Base-by-base conservation (phyloP, 2,329 filamentous ascomycete species). In the Colletotrichum sp. region DNA sequence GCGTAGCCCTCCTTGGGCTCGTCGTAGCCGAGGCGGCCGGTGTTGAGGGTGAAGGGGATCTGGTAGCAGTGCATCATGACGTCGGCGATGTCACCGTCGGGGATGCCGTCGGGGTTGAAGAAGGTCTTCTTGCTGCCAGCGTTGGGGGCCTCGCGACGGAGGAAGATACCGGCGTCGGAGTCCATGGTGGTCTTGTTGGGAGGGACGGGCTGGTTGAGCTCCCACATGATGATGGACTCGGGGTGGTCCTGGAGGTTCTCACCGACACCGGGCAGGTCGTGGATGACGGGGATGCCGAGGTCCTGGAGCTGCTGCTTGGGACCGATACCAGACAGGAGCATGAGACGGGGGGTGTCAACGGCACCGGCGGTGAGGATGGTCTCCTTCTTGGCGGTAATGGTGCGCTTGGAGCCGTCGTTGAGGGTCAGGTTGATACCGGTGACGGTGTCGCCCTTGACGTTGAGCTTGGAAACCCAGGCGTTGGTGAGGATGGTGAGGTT, bases 21-120 rank as follows among this genome's bases (percentile, higher is more conserved):
- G 56, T 88, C 88, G 81, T 92, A 98, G 78, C 95, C 95, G 13
- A 98, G 90, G 55, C 94, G 92, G 71, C 90, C 87, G 2, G 95
- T 98, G 89, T 98, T 98, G 79, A 96, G 91, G 77, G 93, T 94
- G 86, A 98, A 98, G 69, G 95, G 95, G 79, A 98, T 97, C 86
- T 98, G 96, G 88, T 98, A 98, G 90, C 95, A 98, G 87, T 98
- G 95, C 94, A 97, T 97, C 96, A 98, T 98, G 81, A 97, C 87
- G 82, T 98, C 96, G 77, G 94, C 94, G 71, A 94, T 93, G 76
- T 94, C 90, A 68, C 94, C 94, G 79, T 97, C 95, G 3, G 86
- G 83, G 55, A 90, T 81, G 7, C 82, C 84, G n/a, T 85, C 81
- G 18, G 89, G 87, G 78, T 88, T 89, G 77, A 89, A 88, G 8